These are phyloP conservation scores for Sequoia sempervirens DNA, from an alignment of 75 land plant species.

Conservation along the genomic window DNA sequence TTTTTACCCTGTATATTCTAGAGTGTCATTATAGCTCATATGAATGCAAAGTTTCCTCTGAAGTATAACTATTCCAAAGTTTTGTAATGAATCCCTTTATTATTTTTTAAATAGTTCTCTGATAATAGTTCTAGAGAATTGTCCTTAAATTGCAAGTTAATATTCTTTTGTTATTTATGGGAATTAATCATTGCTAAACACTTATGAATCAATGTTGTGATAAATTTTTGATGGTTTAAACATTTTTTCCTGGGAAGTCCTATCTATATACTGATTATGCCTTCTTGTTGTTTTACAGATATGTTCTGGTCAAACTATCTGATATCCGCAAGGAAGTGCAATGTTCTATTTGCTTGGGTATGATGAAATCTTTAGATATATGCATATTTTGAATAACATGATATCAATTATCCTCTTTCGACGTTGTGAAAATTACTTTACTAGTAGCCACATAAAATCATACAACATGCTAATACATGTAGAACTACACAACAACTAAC, in stretches of 20 bases:
- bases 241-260: neutral
- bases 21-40: neutral
- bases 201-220: neutral
- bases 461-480: neutral
- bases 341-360: constrained; percentile 62
- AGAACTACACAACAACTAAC: neutral
- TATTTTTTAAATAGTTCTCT: neutral
- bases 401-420: neutral
- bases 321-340: constrained; percentile 65
- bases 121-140: neutral
- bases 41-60: neutral
- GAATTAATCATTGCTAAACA: neutral
- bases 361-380: neutral
- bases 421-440: neutral
- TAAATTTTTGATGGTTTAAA: neutral
- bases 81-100: neutral
- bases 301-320: constrained; percentile 28
- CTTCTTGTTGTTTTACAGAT: constrained; percentile 19
- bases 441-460: neutral
- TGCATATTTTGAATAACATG: neutral
- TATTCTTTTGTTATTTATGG: neutral
- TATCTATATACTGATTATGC: neutral
- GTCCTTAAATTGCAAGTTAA: neutral
- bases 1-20: neutral
- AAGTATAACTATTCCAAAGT: neutral